A percentile compares a stretch with the other conserved stretches of the same genome.
These are phyloP conservation scores for Kwoniella dendrophila DNA, from an alignment of 768 basidiomycete species.

Conservation along the genomic window DNA sequence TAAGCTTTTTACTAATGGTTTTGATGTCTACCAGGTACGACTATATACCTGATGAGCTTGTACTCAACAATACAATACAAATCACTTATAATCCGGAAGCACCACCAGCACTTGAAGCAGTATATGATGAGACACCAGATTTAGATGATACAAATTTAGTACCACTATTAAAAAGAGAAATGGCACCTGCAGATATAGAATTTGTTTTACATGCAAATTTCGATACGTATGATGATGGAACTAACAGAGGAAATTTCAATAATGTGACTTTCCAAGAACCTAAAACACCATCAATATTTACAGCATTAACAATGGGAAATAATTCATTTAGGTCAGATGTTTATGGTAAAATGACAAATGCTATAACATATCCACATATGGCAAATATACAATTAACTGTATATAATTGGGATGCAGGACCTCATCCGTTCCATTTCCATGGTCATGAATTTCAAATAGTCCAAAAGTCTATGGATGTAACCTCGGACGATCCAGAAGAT, in stretches of 20 bases:
- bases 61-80: conserved; percentile 80
- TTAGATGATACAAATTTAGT: conserved; percentile 53
- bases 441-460: conserved; percentile 83
- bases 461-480: conserved; percentile 69
- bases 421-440: conserved; percentile 74
- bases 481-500: conserved; percentile 67
- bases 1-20: neutral
- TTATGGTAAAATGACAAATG: conserved; percentile 75
- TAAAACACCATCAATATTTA: conserved; percentile 74
- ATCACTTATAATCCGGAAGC: conserved; percentile 71
- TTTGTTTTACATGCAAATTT: conserved; percentile 75
- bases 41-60: conserved; percentile 68
- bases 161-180: conserved; percentile 63
- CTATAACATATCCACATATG: conserved; percentile 68
- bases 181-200: conserved; percentile 61
- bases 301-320: conserved; percentile 71
- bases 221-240: conserved; percentile 65
- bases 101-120: conserved; percentile 61
- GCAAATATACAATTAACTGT: conserved; percentile 75
- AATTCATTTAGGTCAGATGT: conserved; percentile 62
- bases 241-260: conserved; percentile 59
- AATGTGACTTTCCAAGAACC: conserved; percentile 58
- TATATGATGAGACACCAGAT: conserved; percentile 56
- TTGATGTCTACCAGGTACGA: conserved; percentile 75
- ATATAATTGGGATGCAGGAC: conserved; percentile 56